These are phyloP conservation scores for Phytophthora pini DNA, from an alignment of 352 stramenopile species.

Conservation along the genomic window DNA sequence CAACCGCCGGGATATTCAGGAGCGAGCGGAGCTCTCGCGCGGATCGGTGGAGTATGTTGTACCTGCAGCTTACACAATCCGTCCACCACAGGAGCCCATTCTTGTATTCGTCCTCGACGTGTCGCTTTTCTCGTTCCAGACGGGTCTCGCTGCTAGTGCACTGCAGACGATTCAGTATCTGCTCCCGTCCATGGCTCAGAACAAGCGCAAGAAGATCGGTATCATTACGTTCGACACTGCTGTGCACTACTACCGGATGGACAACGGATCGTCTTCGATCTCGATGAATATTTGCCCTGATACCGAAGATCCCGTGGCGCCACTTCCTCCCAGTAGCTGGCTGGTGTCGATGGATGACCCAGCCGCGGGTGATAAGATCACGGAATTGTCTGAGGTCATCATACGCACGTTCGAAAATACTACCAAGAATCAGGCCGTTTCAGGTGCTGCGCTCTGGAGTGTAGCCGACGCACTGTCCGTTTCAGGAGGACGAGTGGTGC, in stretches of 20 bases:
- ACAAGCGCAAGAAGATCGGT: slow-evolving; percentile 88
- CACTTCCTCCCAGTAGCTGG: slow-evolving; percentile 78
- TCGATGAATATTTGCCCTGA: slow-evolving; percentile 82
- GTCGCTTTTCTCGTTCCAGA: slow-evolving; percentile 86
- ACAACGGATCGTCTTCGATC: slow-evolving; percentile 60
- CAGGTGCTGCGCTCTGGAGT: slow-evolving; percentile 77
- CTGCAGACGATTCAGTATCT: slow-evolving; percentile 85
- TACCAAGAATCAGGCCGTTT: slow-evolving; percentile 82
- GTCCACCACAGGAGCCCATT: slow-evolving; percentile 84
- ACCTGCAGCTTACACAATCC: slow-evolving; percentile 81
- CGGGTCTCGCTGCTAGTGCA: slow-evolving; percentile 59
- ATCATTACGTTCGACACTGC: slow-evolving; percentile 88
- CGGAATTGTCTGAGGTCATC: slow-evolving; percentile 73
- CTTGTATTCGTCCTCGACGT: slow-evolving; percentile 90
- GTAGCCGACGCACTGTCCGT: slow-evolving; percentile 74
- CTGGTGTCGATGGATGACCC: slow-evolving; percentile 86
- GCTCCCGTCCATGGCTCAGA: slow-evolving; percentile 74
- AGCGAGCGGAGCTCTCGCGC: slow-evolving; percentile 80
- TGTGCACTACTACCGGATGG: slow-evolving; percentile 90
- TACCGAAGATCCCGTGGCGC: slow-evolving; percentile 80
- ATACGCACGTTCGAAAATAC: slow-evolving; percentile 69
- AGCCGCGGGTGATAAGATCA: slow-evolving; percentile 72
- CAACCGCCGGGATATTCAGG: slow-evolving; percentile 78
- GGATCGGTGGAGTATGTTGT: slow-evolving; percentile 91
- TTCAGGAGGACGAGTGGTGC: slow-evolving; percentile 67